phyloP scores from a whole-genome alignment of 768 basidiomycete species.

The Mycena belliarum region DNA sequence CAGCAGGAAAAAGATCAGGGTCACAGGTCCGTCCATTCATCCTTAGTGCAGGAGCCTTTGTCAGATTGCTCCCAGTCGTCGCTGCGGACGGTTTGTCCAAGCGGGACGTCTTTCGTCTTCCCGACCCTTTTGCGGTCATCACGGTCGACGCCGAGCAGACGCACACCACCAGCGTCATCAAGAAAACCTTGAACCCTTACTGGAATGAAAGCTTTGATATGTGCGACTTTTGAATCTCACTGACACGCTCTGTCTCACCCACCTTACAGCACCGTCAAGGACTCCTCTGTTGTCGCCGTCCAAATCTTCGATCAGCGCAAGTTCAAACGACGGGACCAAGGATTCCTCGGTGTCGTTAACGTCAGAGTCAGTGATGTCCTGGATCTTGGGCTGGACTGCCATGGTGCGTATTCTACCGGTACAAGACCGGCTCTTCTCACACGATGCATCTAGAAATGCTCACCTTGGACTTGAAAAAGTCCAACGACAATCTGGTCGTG shows the following conservation, averaged over 20 bases:
- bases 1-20: conserved; percentile 74
- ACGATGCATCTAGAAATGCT: conserved; percentile 89
- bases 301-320: conserved; percentile 99
- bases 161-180: conserved; percentile 94
- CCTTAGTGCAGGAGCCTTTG: not conserved
- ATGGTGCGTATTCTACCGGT: conserved; percentile 61
- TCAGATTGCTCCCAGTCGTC: conserved; percentile 60
- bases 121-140: conserved; percentile 97
- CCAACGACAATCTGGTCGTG: conserved; percentile 97
- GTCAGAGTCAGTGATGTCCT: conserved; percentile 87
- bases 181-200: conserved; percentile 92
- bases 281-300: conserved; percentile 95
- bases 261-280: conserved; percentile 79
- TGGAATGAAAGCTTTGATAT: conserved; percentile 99
- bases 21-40: conserved; percentile 58
- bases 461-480: conserved; percentile 95
- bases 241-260: conserved; percentile 3
- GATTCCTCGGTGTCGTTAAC: conserved; percentile 97
- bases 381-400: conserved; percentile 89
- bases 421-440: not conserved
- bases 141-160: conserved; percentile 98
- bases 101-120: conserved; percentile 93
- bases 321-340: conserved; percentile 97
- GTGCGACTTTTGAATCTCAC: conserved; percentile 44
- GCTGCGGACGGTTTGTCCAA: conserved; percentile 93